A percentile compares a stretch with the other conserved stretches of the same genome.
These are phyloP conservation scores for Aspergillus sp. DNA, from an alignment of 2,329 filamentous ascomycete species.

Conservation along the genomic window DNA sequence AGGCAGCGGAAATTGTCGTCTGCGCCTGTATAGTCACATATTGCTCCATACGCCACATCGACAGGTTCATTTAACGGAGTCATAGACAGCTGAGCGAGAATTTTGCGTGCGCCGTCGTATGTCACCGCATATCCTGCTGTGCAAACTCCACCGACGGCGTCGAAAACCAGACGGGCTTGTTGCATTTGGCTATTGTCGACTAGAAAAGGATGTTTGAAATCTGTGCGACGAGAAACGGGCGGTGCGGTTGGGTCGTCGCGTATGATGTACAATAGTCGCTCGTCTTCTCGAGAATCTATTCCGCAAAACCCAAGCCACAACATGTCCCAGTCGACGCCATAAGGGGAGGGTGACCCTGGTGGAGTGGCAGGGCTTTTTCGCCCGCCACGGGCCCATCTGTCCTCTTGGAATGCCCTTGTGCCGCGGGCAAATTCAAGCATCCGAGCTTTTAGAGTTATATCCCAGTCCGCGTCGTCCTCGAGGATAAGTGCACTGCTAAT, in stretches of 20 bases:
- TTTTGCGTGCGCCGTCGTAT: neutral
- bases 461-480: slow-evolving; percentile 5
- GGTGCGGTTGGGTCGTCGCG: neutral
- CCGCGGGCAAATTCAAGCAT: slow-evolving; percentile 4
- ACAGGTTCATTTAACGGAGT: neutral
- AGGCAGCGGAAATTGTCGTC: neutral
- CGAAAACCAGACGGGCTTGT: neutral
- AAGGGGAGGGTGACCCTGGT: neutral
- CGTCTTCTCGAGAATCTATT: neutral
- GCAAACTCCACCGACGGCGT: neutral
- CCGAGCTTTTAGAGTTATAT: neutral
- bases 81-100: neutral
- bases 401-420: neutral
- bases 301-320: slow-evolving; percentile 2
- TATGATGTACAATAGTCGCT: neutral
- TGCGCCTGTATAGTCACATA: neutral
- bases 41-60: neutral
- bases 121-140: neutral
- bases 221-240: neutral
- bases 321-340: slow-evolving; percentile 4
- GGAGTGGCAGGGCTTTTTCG: neutral
- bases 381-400: neutral
- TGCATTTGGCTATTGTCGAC: neutral
- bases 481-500: neutral
- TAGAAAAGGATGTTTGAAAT: neutral